phyloP scores from a whole-genome alignment of 2,329 filamentous ascomycete species.

The Beauveria sp. region DNA sequence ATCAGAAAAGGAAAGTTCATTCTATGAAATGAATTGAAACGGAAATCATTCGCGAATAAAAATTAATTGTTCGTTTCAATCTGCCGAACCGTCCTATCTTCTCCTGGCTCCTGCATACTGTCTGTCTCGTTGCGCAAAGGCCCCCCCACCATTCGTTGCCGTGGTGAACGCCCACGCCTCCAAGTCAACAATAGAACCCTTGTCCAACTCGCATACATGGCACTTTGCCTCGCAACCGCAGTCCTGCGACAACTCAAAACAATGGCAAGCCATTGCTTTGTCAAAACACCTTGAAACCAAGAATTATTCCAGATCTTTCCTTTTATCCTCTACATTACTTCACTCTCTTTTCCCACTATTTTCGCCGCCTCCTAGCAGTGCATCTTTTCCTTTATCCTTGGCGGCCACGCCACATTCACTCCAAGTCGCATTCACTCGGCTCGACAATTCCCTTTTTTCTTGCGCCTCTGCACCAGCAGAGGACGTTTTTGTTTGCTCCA shows the following conservation, averaged over 20 bases:
- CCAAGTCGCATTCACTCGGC: no score
- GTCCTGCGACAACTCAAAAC: neutral
- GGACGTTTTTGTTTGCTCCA: neutral
- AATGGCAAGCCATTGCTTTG: neutral
- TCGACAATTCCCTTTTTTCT: no score
- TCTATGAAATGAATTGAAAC: neutral
- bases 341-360: no score
- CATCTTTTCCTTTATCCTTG: no score
- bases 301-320: no score
- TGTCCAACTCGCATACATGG: neutral
- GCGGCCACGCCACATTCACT: no score
- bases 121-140: neutral
- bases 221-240: neutral
- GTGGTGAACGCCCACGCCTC: conserved; percentile 5
- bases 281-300: no score
- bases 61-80: neutral
- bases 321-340: no score
- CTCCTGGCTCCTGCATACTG: neutral
- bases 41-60: neutral
- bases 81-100: no score
- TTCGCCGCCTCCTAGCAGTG: no score
- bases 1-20: no score
- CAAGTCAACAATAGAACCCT: conserved; percentile 13
- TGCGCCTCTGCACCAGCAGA: no score
- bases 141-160: conserved; percentile 5